Percentiles rank a stretch among this genome's conserved stretches.
These are phyloP conservation scores for Boehmeria nivea DNA, from an alignment of 306 rosid genomes.

Conservation along the genomic window DNA sequence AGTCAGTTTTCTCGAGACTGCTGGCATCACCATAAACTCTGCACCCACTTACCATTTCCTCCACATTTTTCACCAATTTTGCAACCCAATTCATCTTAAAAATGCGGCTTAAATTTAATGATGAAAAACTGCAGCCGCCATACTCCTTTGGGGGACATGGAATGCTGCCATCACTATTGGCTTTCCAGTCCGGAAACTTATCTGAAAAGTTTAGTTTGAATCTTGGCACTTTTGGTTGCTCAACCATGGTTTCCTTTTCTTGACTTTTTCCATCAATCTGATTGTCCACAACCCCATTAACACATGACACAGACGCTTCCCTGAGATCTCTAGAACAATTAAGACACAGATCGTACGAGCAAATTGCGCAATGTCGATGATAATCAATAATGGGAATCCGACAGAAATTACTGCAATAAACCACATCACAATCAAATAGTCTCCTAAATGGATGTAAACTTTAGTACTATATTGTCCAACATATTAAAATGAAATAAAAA, in stretches of 20 bases:
- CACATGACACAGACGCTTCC: slow-evolving; percentile 44
- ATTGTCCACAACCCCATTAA: too few relatives aligned
- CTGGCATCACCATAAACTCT: slow-evolving; percentile 31
- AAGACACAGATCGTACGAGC: slow-evolving; percentile 82
- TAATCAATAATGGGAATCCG: slow-evolving; percentile 93
- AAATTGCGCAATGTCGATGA: slow-evolving; percentile 80
- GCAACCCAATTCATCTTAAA: slow-evolving; percentile 99
- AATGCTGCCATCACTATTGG: slow-evolving; percentile 58
- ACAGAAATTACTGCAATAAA: slow-evolving; percentile 76
- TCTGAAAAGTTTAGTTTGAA: slow-evolving; percentile 39
- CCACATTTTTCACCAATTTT: slow-evolving; percentile 90
- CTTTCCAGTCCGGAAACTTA: slow-evolving; percentile 71
- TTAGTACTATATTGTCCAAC: neutral
- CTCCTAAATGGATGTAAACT: neutral
- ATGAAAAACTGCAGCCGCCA: slow-evolving; percentile 78
- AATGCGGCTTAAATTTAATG: slow-evolving; percentile 74
- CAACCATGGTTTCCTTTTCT: slow-evolving; percentile 33
- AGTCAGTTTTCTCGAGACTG: slow-evolving; percentile 30
- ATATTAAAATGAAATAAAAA: too few relatives aligned
- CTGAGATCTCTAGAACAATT: slow-evolving; percentile 84
- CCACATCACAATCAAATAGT: slow-evolving; percentile 24
- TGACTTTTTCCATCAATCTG: slow-evolving; percentile 15
- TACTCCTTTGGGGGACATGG: slow-evolving; percentile 89
- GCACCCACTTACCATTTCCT: slow-evolving; percentile 97
- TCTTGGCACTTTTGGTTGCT: slow-evolving; percentile 34